These are phyloP conservation scores for Fusarium nematophilum DNA, from an alignment of 2,329 filamentous ascomycete species.

Conservation along the genomic window DNA sequence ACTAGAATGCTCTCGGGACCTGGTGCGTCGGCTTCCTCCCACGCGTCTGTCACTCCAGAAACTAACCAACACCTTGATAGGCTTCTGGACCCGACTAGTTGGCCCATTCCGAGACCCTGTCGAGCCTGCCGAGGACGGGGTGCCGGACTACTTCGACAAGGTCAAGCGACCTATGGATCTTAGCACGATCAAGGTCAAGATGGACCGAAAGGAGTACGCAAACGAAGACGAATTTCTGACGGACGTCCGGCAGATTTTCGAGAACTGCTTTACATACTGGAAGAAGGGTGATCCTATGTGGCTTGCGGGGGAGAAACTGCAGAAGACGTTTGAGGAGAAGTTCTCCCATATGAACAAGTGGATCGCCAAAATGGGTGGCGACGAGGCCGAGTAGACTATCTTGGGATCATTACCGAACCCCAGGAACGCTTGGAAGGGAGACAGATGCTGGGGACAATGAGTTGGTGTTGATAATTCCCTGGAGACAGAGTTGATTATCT, in stretches of 20 bases:
- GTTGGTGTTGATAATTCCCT: neutral
- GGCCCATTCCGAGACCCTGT: slow-evolving; percentile 71
- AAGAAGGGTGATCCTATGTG: slow-evolving; percentile 66
- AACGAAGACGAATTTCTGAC: slow-evolving; percentile 64
- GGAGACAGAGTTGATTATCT: neutral
- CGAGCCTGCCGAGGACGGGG: slow-evolving; percentile 65
- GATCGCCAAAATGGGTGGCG: slow-evolving; percentile 63
- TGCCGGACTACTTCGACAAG: slow-evolving; percentile 71
- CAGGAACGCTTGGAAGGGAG: neutral
- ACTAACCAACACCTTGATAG: slow-evolving; percentile 46
- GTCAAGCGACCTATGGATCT: slow-evolving; percentile 73
- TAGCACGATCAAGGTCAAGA: slow-evolving; percentile 68
- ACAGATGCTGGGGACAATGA: no score
- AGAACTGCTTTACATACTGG: slow-evolving; percentile 75
- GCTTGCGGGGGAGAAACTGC: slow-evolving; percentile 65
- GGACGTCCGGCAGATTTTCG: slow-evolving; percentile 71
- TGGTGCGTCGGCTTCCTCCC: slow-evolving; percentile 51
- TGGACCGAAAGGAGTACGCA: slow-evolving; percentile 64
- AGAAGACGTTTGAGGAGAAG: slow-evolving; percentile 70
- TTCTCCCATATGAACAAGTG: slow-evolving; percentile 69
- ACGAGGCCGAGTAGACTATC: slow-evolving; percentile 45
- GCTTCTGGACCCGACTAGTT: slow-evolving; percentile 75
- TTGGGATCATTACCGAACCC: neutral
- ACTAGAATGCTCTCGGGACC: slow-evolving; percentile 71
- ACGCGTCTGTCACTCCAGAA: neutral